A percentile compares a stretch with the other conserved stretches of the same genome.
Conservation (phyloP, 108 stramenopile genomes). For the Nitzschia palea region DNA sequence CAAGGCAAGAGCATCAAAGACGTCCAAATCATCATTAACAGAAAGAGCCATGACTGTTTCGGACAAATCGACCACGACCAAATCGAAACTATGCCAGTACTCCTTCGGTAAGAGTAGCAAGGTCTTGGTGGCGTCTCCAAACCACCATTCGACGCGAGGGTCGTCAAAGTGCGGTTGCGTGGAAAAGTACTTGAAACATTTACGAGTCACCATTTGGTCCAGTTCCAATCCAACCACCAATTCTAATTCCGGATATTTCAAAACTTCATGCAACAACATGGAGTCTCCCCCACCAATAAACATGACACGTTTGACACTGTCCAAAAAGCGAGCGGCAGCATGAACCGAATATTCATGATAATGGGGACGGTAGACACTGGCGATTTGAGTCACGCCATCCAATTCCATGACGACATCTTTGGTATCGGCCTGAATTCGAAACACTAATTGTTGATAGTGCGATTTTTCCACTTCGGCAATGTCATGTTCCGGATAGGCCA, state of each 20-base stretch:
- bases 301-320: conserved; percentile 50
- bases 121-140: conserved; percentile 82
- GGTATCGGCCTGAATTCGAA: conserved; percentile 22
- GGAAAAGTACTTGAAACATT: conserved; percentile 73
- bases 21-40: conserved; percentile 15
- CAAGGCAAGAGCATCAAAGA: conserved; percentile 42
- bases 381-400: conserved; percentile 75
- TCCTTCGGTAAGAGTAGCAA: conserved; percentile 69
- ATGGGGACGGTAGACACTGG: conserved; percentile 75
- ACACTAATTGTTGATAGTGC: conserved; percentile 43
- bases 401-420: conserved; percentile 61
- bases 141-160: conserved; percentile 86
- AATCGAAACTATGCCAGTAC: conserved; percentile 81
- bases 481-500: neutral
- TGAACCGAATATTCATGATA: conserved; percentile 82
- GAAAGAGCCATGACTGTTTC: conserved; percentile 76
- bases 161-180: conserved; percentile 87
- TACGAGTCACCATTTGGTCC: conserved; percentile 77
- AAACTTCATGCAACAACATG: conserved; percentile 76
- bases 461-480: neutral
- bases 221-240: conserved; percentile 78
- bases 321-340: conserved; percentile 77
- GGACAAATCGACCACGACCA: conserved; percentile 79
- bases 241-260: conserved; percentile 79
- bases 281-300: conserved; percentile 85